Evolutionary conservation across 1,139 yeast species (phyloP).

Genomic region (Sugiyamaella novakii): DNA sequence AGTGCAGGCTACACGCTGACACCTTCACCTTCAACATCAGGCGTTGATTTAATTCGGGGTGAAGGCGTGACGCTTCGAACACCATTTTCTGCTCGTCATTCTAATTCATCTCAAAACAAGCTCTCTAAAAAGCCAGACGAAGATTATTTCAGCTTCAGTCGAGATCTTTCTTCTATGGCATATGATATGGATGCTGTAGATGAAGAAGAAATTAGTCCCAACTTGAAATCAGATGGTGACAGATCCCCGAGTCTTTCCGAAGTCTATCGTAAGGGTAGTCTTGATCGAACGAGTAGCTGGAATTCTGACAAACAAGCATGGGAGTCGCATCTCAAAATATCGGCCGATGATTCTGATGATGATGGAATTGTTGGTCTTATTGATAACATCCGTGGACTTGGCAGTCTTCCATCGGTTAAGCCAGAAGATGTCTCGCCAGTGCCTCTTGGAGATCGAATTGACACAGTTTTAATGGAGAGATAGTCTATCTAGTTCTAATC

Average conservation of each 20-base stretch:
- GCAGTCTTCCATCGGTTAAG: conserved; percentile 4
- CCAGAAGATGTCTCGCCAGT: conserved; percentile 11
- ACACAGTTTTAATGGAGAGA: conserved; percentile 7
- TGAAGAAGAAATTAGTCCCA: background rate
- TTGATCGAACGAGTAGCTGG: conserved; percentile 16
- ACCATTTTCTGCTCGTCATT: background rate
- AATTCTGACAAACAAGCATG: conserved; percentile 28
- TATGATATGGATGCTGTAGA: conserved; percentile 21
- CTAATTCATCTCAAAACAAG: background rate
- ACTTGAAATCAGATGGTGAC: background rate
- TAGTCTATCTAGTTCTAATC: background rate
- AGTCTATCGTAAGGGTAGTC: background rate
- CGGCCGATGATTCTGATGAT: conserved; percentile 34
- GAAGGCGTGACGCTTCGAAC: conserved; percentile 4
- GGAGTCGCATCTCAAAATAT: conserved; percentile 31
- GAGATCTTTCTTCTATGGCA: conserved; percentile 24
- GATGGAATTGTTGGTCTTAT: conserved; percentile 34
- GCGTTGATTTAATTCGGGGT: conserved; percentile 4
- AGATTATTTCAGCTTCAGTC: conserved; percentile 4
- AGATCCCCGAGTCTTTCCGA: background rate
- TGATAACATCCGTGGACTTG: conserved; percentile 19
- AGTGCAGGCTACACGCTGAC: conserved; percentile 16
- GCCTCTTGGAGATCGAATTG: conserved; percentile 8
- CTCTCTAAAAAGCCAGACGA: background rate
- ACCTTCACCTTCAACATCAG: conserved; percentile 7